Base-by-base conservation (phyloP, 2,329 filamentous ascomycete genomes). In the Colletotrichum sp. region DNA sequence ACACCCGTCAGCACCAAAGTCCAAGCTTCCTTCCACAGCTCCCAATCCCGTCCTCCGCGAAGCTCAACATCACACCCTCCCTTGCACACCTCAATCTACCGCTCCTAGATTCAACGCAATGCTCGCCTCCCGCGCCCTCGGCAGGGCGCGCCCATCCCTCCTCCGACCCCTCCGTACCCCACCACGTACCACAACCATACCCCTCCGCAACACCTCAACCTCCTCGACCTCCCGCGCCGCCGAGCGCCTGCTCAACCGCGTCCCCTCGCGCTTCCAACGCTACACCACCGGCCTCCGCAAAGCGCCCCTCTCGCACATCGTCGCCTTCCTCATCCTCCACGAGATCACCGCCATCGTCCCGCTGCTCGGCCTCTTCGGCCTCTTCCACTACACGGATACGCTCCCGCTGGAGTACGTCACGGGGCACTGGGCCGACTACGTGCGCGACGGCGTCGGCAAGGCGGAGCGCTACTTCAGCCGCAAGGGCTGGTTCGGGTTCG, bases 291-390 rank as follows among this genome's bases (percentile, higher is more conserved):
- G 92, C 1, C 91, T 99, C 5, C 91, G 93, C 73, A 89, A 90
- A 71, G 96, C 96, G 1, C 97, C 97, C 0, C 84, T 96, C 60
- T 95, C 95, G 1, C 95, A 98, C 85, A 88, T 98, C 57, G 92
- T 94, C 2, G 93, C 96, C 0, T 99, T 99, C 83, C 88, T 99
- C 13, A 87, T 98, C 52, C 90, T 99, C 0, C 97, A 99, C 87
- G 97, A 99, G 84, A 83, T 98, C 60, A 99, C 97, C 1, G 96
- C 97, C 12, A 86, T 98, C 13, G 84, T 96, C 2, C 96, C 96
- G 0, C 85, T 99, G 0, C 83, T 98, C 52, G 93, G 91, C 0
- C 89, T 99, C 2, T 92, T 94, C 26, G 93, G 90, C 1, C 83
- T 92, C 2, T 98, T 99, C 84, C 95, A 99, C 85, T 96, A 95